A percentile compares a stretch with the other conserved stretches of the same genome.
Conservation (phyloP, 2,329 filamentous ascomycete species). For the Xylariomycetidae sp. region DNA sequence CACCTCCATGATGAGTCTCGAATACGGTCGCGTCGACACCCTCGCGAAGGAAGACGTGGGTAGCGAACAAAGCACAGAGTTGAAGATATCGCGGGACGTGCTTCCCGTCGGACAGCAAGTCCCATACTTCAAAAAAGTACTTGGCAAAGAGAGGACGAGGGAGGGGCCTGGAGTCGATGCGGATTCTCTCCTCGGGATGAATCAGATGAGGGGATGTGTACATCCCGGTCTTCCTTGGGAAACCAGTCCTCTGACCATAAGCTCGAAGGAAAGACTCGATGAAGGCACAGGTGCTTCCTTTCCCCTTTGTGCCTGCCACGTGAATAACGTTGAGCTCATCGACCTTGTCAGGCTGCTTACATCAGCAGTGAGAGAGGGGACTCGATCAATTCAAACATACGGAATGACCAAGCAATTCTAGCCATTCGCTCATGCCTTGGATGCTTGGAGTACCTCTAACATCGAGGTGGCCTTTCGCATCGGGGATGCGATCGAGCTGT, state of each 20-base stretch:
- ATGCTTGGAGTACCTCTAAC: constrained; percentile 20
- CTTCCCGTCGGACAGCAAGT: constrained; percentile 20
- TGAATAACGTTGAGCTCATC: constrained; percentile 41
- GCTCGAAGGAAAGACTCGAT: constrained; percentile 34
- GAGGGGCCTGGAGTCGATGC: constrained; percentile 32
- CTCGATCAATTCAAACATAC: no score
- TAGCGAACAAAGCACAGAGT: constrained; percentile 34
- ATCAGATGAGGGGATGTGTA: constrained; percentile 45
- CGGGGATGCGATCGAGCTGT: constrained; percentile 1
- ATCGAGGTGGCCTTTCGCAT: constrained; percentile 3
- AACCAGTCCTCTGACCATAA: constrained; percentile 16
- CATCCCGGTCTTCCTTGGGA: constrained; percentile 32
- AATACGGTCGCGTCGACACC: constrained; percentile 37
- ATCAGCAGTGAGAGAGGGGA: background rate
- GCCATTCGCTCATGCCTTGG: constrained; percentile 26
- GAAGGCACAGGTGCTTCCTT: constrained; percentile 47
- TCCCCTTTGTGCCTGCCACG: constrained; percentile 49
- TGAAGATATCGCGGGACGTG: constrained; percentile 25
- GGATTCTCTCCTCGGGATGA: constrained; percentile 35
- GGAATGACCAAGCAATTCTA: constrained; percentile 23
- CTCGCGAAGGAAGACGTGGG: constrained; percentile 40
- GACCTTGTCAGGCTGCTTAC: constrained; percentile 19
- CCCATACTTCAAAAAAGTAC: constrained; percentile 39
- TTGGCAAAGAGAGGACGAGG: constrained; percentile 33
- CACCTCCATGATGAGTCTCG: constrained; percentile 39